phyloP scores from a whole-genome alignment of 129 eudicot genomes.

The Oenanthe sinensis region DNA sequence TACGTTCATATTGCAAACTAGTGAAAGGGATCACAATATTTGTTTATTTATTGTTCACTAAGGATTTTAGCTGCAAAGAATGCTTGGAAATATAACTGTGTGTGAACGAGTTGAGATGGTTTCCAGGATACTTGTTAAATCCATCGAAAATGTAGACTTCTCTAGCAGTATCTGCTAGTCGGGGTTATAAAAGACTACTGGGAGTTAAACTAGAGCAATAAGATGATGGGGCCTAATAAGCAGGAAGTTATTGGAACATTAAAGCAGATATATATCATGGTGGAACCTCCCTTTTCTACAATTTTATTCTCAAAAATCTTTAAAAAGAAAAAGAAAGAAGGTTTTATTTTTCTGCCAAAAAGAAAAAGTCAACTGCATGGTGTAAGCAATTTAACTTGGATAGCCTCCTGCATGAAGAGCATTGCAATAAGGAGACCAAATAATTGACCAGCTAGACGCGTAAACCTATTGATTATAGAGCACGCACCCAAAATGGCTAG shows the following conservation, averaged over 20 bases:
- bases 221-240: neutral
- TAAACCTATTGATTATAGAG: constrained; percentile 88
- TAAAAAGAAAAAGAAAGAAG: neutral
- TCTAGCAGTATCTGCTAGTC: neutral
- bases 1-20: neutral
- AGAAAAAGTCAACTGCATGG: neutral
- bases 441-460: constrained; percentile 90
- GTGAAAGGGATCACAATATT: neutral
- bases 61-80: neutral
- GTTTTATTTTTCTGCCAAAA: neutral
- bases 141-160: neutral
- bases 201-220: neutral
- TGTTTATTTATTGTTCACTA: neutral
- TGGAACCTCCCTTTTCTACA: neutral
- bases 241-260: neutral
- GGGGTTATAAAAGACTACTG: neutral
- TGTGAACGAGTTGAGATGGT: neutral
- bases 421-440: constrained; percentile 93
- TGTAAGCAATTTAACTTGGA: constrained; percentile 49
- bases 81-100: neutral
- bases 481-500: constrained; percentile 90
- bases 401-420: constrained; percentile 98
- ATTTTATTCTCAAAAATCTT: neutral
- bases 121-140: neutral
- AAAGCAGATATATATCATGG: neutral